phyloP scores from a whole-genome alignment of 2,329 filamentous ascomycete species.

The Pseudopyricularia cyperi region DNA sequence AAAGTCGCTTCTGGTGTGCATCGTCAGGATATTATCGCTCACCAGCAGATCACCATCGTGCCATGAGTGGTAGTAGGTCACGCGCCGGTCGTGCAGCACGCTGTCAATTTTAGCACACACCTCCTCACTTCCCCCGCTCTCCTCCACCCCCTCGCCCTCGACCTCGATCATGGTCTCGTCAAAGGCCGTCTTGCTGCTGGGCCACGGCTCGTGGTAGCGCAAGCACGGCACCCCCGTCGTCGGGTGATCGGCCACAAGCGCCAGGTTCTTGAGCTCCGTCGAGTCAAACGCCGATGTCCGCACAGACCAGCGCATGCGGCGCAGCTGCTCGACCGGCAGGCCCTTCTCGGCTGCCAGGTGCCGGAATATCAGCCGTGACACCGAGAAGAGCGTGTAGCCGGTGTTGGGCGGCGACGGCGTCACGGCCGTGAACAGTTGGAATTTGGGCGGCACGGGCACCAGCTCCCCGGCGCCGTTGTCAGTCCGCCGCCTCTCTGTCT shows the following conservation, averaged over 20 bases:
- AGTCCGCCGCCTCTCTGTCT: slow-evolving; percentile 25
- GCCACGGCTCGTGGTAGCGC: slow-evolving; percentile 43
- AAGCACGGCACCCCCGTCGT: slow-evolving; percentile 31
- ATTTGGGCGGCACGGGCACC: slow-evolving; percentile 31
- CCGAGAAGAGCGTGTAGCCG: slow-evolving; percentile 40
- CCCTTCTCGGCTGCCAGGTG: slow-evolving; percentile 21
- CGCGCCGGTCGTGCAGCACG: slow-evolving; percentile 33
- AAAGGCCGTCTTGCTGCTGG: slow-evolving; percentile 34
- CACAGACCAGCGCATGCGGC: slow-evolving; percentile 32
- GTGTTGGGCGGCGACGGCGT: slow-evolving; percentile 32
- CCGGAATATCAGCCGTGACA: slow-evolving; percentile 34
- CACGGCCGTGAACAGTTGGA: slow-evolving; percentile 38
- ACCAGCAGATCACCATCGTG: slow-evolving; percentile 40
- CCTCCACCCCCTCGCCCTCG: not conserved
- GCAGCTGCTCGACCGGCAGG: slow-evolving; percentile 21
- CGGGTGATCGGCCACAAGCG: slow-evolving; percentile 30
- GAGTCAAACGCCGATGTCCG: slow-evolving; percentile 32
- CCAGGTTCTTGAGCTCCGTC: slow-evolving; percentile 26
- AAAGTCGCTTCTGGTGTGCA: slow-evolving; percentile 23
- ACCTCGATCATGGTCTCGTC: slow-evolving; percentile 30
- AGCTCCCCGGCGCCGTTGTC: slow-evolving; percentile 22
- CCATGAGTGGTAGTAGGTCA: slow-evolving; percentile 37
- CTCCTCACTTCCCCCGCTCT: not conserved
- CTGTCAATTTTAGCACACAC: slow-evolving; percentile 21
- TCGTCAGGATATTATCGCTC: slow-evolving; percentile 34